Percentiles rank a stretch among this genome's conserved stretches.
phyloP scores from a whole-genome alignment of 352 stramenopile genomes.

The Pythium aphanidermatum region DNA sequence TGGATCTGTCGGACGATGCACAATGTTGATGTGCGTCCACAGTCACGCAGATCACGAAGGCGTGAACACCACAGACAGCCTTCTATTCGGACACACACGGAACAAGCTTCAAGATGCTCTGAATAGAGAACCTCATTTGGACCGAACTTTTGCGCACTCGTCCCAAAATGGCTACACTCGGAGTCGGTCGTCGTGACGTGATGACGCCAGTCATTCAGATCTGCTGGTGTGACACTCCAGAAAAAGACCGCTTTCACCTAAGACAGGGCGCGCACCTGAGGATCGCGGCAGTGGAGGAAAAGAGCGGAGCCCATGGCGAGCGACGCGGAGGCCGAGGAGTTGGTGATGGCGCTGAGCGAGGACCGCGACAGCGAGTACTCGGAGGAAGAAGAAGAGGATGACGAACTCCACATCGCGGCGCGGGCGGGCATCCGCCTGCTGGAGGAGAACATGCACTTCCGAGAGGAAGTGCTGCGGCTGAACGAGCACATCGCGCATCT shows the following conservation, averaged over 20 bases:
- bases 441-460: conserved; percentile 65
- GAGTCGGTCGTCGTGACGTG: no score
- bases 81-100: conserved; percentile 5
- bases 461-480: conserved; percentile 46
- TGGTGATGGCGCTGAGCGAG: conserved; percentile 11
- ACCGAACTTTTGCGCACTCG: no score
- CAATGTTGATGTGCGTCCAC: no score
- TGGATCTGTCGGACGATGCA: neutral
- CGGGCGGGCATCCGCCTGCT: conserved; percentile 60
- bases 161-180: conserved; percentile 16
- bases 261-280: neutral
- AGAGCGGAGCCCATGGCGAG: conserved; percentile 9
- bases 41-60: no score
- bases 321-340: conserved; percentile 17
- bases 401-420: conserved; percentile 49
- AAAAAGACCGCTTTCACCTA: neutral
- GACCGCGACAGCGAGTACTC: conserved; percentile 3
- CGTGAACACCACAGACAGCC: neutral
- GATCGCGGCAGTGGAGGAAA: no score
- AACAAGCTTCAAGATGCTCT: conserved; percentile 17
- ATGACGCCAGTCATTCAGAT: no score
- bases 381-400: conserved; percentile 5
- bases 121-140: conserved; percentile 10
- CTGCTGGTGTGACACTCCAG: neutral
- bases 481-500: conserved; percentile 31